These are phyloP conservation scores for Quercus dentata DNA, from an alignment of 306 rosid species.

Conservation along the genomic window DNA sequence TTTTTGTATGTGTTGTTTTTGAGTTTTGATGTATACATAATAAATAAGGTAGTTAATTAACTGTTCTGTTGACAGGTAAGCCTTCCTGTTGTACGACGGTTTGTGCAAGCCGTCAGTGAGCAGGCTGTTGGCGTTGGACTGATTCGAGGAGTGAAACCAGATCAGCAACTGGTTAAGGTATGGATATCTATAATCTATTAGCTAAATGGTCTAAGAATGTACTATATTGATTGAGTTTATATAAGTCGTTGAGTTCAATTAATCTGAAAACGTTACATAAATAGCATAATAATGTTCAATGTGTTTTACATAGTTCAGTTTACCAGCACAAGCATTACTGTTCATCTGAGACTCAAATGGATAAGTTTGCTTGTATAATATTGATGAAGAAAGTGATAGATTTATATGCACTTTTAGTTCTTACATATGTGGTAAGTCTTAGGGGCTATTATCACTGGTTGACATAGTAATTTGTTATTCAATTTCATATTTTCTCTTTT, in stretches of 20 bases:
- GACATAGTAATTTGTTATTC: neutral
- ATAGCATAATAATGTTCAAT: neutral
- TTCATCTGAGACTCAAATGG: neutral
- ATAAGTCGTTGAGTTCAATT: neutral
- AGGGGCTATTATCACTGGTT: neutral
- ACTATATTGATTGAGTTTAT: neutral
- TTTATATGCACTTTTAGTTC: neutral
- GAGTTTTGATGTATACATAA: neutral
- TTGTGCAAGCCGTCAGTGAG: slow-evolving; percentile 86
- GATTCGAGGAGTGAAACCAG: slow-evolving; percentile 84
- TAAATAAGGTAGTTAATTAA: slow-evolving; percentile 2
- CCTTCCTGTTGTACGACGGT: slow-evolving; percentile 98
- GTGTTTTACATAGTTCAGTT: neutral
- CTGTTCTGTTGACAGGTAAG: slow-evolving; percentile 67
- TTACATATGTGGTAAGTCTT: neutral
- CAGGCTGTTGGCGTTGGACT: slow-evolving; percentile 93
- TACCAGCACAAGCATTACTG: neutral
- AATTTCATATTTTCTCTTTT: neutral
- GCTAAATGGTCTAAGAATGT: neutral
- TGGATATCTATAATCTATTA: neutral
- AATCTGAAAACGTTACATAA: neutral
- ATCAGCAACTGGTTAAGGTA: slow-evolving; percentile 97
- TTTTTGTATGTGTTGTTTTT: slow-evolving; percentile 5
- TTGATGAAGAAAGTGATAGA: neutral
- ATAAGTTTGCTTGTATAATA: neutral